Percentiles rank a stretch among this genome's conserved stretches.
Conservation (phyloP, 495 filamentous ascomycete genomes). For the Parathielavia hyrcaniae region DNA sequence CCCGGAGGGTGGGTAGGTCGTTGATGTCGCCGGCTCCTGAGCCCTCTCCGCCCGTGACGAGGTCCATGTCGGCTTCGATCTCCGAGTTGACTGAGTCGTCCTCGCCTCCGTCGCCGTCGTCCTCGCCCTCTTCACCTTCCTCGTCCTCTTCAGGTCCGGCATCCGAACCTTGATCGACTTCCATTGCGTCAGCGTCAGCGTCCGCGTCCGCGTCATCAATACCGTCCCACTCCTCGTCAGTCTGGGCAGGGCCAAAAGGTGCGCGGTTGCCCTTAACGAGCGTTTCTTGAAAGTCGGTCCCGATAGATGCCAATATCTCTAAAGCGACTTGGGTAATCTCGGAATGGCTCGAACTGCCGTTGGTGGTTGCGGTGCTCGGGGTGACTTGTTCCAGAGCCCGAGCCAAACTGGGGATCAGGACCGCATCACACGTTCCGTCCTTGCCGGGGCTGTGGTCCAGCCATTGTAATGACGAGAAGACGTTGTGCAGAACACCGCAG, state of each 20-base stretch:
- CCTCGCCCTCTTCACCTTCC: slow-evolving; percentile 29
- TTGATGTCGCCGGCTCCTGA: slow-evolving; percentile 34
- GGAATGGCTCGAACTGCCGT: slow-evolving; percentile 28
- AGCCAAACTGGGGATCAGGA: slow-evolving; percentile 42
- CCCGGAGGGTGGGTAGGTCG: slow-evolving; percentile 42
- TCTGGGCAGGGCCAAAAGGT: slow-evolving; percentile 13
- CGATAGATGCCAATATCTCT: slow-evolving; percentile 54
- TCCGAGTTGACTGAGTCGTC: slow-evolving; percentile 44
- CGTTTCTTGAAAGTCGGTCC: slow-evolving; percentile 46
- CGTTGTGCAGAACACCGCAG: slow-evolving; percentile 50
- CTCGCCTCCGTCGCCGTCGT: slow-evolving; percentile 30
- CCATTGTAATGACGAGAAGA: slow-evolving; percentile 43
- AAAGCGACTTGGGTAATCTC: slow-evolving; percentile 46
- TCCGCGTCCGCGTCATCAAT: slow-evolving; percentile 33
- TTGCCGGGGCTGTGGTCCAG: slow-evolving; percentile 44
- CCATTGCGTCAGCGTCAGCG: slow-evolving; percentile 31
- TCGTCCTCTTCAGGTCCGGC: slow-evolving; percentile 30
- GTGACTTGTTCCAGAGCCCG: slow-evolving; percentile 32
- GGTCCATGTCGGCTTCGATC: slow-evolving; percentile 53
- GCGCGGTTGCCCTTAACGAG: slow-evolving; percentile 36
- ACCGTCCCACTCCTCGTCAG: slow-evolving; percentile 28
- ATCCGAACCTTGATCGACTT: slow-evolving; percentile 30
- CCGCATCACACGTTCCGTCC: slow-evolving; percentile 43
- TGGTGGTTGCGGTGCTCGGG: slow-evolving; percentile 21
- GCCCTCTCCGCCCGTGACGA: slow-evolving; percentile 46